These are phyloP conservation scores for Radiomyces spectabilis DNA, from an alignment of 192 early-diverging fungal species.

Conservation along the genomic window DNA sequence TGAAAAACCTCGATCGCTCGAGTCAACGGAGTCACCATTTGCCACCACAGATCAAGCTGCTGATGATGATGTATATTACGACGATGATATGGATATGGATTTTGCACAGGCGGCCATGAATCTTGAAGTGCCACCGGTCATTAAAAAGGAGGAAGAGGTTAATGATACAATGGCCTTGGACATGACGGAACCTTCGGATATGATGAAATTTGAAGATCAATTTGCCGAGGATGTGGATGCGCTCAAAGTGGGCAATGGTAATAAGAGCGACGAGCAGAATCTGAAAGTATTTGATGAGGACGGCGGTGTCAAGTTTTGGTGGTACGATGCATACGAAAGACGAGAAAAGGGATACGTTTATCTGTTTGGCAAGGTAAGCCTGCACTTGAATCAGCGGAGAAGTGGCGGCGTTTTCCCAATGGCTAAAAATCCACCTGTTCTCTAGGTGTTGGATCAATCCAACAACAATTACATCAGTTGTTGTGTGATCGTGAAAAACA, in stretches of 20 bases:
- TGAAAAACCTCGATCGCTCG: neutral
- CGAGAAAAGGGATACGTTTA: conserved; percentile 64
- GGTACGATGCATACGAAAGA: conserved; percentile 88
- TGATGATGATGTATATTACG: conserved; percentile 5
- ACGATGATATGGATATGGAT: conserved; percentile 1
- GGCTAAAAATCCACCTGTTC: no score
- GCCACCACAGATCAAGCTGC: conserved; percentile 2
- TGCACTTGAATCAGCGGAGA: neutral
- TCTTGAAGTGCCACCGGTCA: neutral
- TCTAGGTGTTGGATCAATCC: conserved; percentile 37
- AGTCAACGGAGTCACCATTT: neutral
- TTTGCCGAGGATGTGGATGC: neutral
- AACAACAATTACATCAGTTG: conserved; percentile 63
- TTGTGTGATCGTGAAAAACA: conserved; percentile 66
- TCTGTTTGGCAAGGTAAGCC: conserved; percentile 80
- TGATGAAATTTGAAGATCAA: neutral
- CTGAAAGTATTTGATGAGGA: conserved; percentile 4
- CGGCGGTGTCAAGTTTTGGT: conserved; percentile 40
- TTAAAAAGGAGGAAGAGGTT: neutral
- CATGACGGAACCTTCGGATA: conserved; percentile 4
- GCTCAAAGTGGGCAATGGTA: neutral
- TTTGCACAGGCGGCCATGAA: neutral
- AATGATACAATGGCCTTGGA: neutral
- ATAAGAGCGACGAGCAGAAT: neutral
- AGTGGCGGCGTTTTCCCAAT: no score